Evolutionary conservation across 805 yeast species (phyloP).

Genomic region (Cyberlindnera mrakii): DNA sequence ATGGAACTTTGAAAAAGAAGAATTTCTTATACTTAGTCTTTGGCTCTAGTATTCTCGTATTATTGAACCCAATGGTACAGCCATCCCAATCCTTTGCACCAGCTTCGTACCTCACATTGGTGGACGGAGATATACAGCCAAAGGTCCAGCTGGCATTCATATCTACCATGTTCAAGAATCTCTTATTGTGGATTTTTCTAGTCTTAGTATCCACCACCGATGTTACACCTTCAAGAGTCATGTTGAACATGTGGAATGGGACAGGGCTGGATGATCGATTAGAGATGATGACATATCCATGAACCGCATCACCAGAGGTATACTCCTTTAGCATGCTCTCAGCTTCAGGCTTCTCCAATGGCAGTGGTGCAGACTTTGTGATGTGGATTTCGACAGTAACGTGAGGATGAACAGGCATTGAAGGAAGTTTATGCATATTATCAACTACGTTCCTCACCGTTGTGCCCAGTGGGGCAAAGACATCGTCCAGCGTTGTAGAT

Average conservation of each 20-base stretch:
- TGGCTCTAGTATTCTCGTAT: constrained; percentile 43
- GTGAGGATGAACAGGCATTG: constrained; percentile 28
- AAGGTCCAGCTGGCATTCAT: constrained; percentile 49
- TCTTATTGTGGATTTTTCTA: constrained; percentile 35
- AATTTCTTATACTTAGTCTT: constrained; percentile 47
- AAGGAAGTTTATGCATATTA: constrained; percentile 42
- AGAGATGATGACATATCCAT: constrained; percentile 50
- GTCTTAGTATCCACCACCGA: constrained; percentile 26
- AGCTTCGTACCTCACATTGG: constrained; percentile 40
- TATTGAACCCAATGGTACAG: constrained; percentile 41
- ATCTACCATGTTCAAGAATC: constrained; percentile 56
- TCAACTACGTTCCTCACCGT: constrained; percentile 37
- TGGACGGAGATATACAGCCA: constrained; percentile 44
- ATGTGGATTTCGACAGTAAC: constrained; percentile 41
- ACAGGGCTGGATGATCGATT: constrained; percentile 41
- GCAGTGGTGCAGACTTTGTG: constrained; percentile 44
- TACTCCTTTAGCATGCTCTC: constrained; percentile 45
- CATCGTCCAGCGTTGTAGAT: not conserved
- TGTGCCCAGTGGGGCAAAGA: not conserved
- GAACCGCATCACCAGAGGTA: constrained; percentile 60
- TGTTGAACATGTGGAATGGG: constrained; percentile 57
- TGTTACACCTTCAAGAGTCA: constrained; percentile 39
- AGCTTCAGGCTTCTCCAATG: constrained; percentile 24
- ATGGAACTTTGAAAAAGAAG: constrained; percentile 54
- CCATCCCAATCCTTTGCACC: constrained; percentile 41